Conservation (phyloP, 805 yeast species). For the Scheffersomyces ergatensis region DNA sequence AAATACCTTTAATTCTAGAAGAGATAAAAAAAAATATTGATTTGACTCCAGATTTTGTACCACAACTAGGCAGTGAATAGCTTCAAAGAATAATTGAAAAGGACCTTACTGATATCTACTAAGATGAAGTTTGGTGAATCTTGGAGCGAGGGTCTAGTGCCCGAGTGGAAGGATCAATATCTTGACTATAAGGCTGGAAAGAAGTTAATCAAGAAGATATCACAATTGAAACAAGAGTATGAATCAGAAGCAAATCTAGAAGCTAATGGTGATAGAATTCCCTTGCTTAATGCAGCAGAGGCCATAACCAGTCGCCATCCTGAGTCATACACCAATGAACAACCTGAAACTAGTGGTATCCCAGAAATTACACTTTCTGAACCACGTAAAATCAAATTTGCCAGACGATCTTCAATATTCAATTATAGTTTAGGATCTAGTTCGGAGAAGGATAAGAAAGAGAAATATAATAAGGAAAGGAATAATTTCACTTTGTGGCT, state of each 20-base stretch:
- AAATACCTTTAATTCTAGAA: no score
- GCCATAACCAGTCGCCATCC: background rate
- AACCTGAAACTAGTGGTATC: background rate
- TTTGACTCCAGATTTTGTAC: no score
- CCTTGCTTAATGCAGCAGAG: slow-evolving; percentile 13
- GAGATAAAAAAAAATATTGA: no score
- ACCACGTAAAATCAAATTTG: background rate
- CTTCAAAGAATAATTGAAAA: no score
- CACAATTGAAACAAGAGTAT: slow-evolving; percentile 7
- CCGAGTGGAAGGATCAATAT: slow-evolving; percentile 86
- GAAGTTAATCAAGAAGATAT: slow-evolving; percentile 44
- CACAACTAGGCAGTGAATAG: no score
- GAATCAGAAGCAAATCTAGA: background rate
- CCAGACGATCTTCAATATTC: slow-evolving; percentile 18
- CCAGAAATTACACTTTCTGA: background rate
- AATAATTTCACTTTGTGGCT: slow-evolving; percentile 65
- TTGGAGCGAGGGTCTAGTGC: slow-evolving; percentile 65
- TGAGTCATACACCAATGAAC: background rate
- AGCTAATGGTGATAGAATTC: slow-evolving; percentile 21
- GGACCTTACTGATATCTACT: no score
- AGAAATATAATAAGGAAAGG: slow-evolving; percentile 33
- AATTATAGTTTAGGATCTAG: slow-evolving; percentile 16
- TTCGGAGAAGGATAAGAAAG: slow-evolving; percentile 14
- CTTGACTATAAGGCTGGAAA: slow-evolving; percentile 67
- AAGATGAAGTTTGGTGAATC: slow-evolving; percentile 78